Base-by-base conservation (phyloP, 2,329 filamentous ascomycete genomes). In the Fusarium pseudocircinatum region DNA sequence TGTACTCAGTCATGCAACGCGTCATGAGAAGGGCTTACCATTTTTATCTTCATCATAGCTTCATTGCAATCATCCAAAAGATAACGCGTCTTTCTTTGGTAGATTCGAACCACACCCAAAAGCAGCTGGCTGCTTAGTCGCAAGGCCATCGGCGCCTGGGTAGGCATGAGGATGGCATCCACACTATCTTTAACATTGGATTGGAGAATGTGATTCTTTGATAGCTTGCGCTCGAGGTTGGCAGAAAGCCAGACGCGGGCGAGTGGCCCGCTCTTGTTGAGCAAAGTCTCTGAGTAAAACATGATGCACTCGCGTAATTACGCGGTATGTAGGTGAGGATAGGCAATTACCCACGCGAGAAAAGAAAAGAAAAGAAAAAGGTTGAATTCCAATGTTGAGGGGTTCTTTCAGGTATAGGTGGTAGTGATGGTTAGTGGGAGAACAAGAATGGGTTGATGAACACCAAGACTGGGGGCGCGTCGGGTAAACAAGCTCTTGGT, bases 231-330 rank as follows among this genome's bases (percentile, higher is more conserved):
- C 89, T 98, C 96, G 74, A 98, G 88, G 84, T 98, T 99, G 86
- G 96, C 95, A 37, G 96, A 97, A 70, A 98, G 90, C 96, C 96
- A 99, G 85, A 98, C 95, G 81, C 95, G 94, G 84, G 96, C 96
- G 87, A 99, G 85, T 80, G 96, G 96, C 87, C 96, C 96, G 78
- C 94, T 97, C 91, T 97, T 97, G 82, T 95, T 95, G 78, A 99
- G 90, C 67, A 99, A 90, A 62, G 94, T 95, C 87, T 97, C 95
- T 60, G 96, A 97, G 84, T 98, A 98, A 85, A 99, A 99, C 96
- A 99, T 99, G 82, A 80, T 85, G 84, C 63, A 74, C 75, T 69
- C 70, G 78, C 75, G 74, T 73, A 74, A 75, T 67, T 76, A 78
- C 75, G 76, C 76, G 78, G 77, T 75, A 76, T 78, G 73, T 74